phyloP scores from a whole-genome alignment of 208 protist genomes.

The Trypanosoma congolense region DNA sequence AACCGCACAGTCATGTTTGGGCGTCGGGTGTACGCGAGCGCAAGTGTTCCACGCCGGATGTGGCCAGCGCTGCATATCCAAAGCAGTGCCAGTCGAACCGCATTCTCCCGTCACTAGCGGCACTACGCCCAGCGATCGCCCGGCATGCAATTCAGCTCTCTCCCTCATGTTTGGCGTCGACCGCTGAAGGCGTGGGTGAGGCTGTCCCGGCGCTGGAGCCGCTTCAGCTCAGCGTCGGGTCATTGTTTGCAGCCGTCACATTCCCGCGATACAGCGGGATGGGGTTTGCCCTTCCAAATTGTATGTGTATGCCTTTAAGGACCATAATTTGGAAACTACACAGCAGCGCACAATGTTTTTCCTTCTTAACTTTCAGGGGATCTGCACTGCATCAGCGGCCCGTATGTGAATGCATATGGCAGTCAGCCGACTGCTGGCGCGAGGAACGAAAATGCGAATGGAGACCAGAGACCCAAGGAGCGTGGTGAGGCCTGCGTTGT shows the following conservation, averaged over 20 bases:
- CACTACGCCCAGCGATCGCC: constrained; percentile 17
- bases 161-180: no score
- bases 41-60: constrained; percentile 58
- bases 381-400: no score
- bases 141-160: neutral
- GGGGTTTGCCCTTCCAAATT: neutral
- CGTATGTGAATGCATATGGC: no score
- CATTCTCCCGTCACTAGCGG: constrained; percentile 52
- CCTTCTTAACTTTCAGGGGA: no score
- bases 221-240: neutral
- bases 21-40: constrained; percentile 76
- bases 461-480: no score
- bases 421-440: no score
- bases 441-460: no score
- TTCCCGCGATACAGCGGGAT: neutral
- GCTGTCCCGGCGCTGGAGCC: neutral
- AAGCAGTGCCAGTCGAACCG: constrained; percentile 50
- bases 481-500: no score
- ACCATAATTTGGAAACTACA: constrained; percentile 25
- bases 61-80: constrained; percentile 70
- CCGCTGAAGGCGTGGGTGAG: neutral
- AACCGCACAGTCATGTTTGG: no score
- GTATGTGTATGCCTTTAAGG: constrained; percentile 20
- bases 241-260: neutral
- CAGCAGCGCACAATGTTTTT: constrained; percentile 12